Conservation (phyloP, 2,329 filamentous ascomycete genomes). For the Phaeoacremonium minimum region DNA sequence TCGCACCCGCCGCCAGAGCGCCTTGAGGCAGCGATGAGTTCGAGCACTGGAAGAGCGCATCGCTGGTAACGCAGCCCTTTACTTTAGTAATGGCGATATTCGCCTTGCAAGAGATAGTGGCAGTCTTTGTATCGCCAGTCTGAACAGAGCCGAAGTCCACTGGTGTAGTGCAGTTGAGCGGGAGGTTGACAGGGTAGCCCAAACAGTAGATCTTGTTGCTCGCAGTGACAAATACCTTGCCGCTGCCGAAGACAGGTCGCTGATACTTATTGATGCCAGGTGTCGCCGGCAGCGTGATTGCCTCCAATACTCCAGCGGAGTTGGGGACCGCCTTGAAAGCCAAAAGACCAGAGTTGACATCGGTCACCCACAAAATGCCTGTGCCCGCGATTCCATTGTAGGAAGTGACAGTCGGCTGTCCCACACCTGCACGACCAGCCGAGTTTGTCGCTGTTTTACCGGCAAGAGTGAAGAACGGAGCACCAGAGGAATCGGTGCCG, state of each 20-base stretch:
- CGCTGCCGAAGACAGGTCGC: conserved; percentile 34
- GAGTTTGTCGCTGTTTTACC: conserved; percentile 16
- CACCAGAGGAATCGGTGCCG: conserved; percentile 20
- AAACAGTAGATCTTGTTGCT: conserved; percentile 24
- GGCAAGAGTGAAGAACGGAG: conserved; percentile 26
- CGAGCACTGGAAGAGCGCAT: conserved; percentile 27
- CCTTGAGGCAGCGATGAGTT: conserved; percentile 31
- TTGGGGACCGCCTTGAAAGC: conserved; percentile 33
- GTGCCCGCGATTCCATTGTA: conserved; percentile 27
- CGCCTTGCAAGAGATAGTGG: conserved; percentile 29
- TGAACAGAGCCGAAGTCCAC: conserved; percentile 31
- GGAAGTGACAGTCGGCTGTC: conserved; percentile 29
- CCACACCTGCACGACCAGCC: conserved; percentile 23
- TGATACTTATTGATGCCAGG: conserved; percentile 32
- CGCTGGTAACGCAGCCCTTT: conserved; percentile 27
- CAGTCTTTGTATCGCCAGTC: conserved; percentile 22
- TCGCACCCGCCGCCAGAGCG: conserved; percentile 24
- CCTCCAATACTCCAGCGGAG: conserved; percentile 24
- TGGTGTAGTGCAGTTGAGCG: conserved; percentile 32
- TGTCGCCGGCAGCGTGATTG: conserved; percentile 28
- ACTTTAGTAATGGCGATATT: conserved; percentile 29
- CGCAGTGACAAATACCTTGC: conserved; percentile 29
- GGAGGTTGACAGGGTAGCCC: conserved; percentile 34
- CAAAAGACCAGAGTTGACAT: conserved; percentile 29
- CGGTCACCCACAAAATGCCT: conserved; percentile 34